phyloP scores from a whole-genome alignment of 2,329 filamentous ascomycete species.

The Epichloe gansuensis region DNA sequence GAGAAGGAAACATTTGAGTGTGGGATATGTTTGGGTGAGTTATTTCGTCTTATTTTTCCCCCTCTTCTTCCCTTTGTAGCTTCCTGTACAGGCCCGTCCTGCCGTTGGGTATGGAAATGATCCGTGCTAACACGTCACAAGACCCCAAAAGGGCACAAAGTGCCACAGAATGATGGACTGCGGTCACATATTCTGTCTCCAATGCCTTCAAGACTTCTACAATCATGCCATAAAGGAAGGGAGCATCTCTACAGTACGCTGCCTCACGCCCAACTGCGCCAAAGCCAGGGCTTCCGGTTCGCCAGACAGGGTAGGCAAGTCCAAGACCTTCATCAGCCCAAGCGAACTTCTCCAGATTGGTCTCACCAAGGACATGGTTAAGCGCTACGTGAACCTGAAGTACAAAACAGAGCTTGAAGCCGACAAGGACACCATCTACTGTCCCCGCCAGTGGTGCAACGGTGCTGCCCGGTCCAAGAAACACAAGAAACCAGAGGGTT shows the following conservation, averaged over 20 bases:
- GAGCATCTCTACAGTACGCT: slow-evolving; percentile 67
- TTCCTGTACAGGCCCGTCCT: too few relatives aligned
- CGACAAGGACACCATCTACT: slow-evolving; percentile 86
- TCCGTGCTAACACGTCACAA: slow-evolving; percentile 12
- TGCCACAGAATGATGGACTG: slow-evolving; percentile 79
- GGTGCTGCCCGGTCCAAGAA: slow-evolving; percentile 69
- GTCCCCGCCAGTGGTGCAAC: slow-evolving; percentile 84
- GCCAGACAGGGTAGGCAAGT: slow-evolving; percentile 34
- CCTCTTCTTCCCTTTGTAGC: background rate
- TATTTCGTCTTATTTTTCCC: background rate
- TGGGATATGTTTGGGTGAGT: slow-evolving; percentile 61
- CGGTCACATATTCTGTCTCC: slow-evolving; percentile 78
- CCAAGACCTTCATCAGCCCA: slow-evolving; percentile 60
- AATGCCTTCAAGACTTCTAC: slow-evolving; percentile 87
- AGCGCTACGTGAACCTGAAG: slow-evolving; percentile 79
- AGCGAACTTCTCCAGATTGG: slow-evolving; percentile 75
- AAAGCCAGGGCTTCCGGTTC: slow-evolving; percentile 36
- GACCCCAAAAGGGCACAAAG: slow-evolving; percentile 79
- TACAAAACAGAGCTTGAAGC: slow-evolving; percentile 87
- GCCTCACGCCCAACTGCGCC: slow-evolving; percentile 67
- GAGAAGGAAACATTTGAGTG: slow-evolving; percentile 79
- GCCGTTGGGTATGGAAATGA: background rate
- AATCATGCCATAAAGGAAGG: slow-evolving; percentile 78
- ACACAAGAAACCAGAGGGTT: slow-evolving; percentile 57
- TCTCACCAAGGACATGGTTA: slow-evolving; percentile 57